These are phyloP conservation scores for Macrolepiota fuliginosa DNA, from an alignment of 768 basidiomycete genomes.

Conservation along the genomic window DNA sequence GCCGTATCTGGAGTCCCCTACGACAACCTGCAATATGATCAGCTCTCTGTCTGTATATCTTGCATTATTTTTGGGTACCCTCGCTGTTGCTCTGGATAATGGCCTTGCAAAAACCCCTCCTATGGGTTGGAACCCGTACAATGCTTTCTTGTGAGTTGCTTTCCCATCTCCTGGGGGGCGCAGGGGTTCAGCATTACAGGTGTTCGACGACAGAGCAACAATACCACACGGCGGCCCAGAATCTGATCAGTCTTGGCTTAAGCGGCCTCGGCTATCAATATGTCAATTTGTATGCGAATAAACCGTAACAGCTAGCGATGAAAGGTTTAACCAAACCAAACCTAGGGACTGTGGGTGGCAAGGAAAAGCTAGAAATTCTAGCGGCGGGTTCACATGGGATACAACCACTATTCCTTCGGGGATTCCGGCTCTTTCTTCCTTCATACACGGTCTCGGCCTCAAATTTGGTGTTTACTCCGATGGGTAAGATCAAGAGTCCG, in stretches of 20 bases:
- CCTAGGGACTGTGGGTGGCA: conserved; percentile 51
- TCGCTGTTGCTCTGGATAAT: conserved; percentile 29
- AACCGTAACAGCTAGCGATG: not conserved
- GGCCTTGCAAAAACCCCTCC: conserved; percentile 40
- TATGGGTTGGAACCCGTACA: conserved; percentile 51
- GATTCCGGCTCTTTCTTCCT: conserved; percentile 34
- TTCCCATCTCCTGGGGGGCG: not conserved
- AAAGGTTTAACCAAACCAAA: not conserved
- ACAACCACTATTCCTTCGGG: conserved; percentile 36
- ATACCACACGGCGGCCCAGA: conserved; percentile 38
- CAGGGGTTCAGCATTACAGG: conserved; percentile 20
- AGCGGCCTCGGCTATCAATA: conserved; percentile 38
- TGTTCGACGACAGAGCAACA: conserved; percentile 40
- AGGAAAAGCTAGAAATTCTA: conserved; percentile 35
- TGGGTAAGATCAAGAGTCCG: conserved; percentile 23
- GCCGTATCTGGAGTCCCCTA: not conserved
- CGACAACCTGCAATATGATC: conserved; percentile 2
- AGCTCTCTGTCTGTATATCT: not conserved
- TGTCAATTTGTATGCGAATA: conserved; percentile 34
- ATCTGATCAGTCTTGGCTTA: conserved; percentile 34
- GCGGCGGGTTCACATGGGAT: conserved; percentile 44
- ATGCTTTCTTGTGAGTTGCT: conserved; percentile 39
- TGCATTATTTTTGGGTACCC: conserved; percentile 8
- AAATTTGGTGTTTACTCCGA: conserved; percentile 67
- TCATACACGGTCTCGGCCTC: conserved; percentile 40